Evolutionary conservation across 768 basidiomycete species (phyloP).

Genomic region (Termitomyces sp.): DNA sequence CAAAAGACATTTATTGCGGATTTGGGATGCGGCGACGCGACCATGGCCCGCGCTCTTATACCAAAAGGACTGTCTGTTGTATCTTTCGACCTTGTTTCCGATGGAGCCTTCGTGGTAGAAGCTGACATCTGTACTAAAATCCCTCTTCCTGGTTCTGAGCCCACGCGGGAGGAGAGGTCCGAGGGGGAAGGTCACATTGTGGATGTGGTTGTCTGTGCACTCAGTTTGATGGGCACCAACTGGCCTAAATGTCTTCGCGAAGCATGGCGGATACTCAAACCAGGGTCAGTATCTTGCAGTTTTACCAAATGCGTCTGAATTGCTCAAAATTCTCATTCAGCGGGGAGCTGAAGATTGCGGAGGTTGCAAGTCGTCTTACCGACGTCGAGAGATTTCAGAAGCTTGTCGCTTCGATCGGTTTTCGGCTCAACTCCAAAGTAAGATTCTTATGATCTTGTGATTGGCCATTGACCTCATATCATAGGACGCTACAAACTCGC

Average conservation of each 20-base stretch:
- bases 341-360: slow-evolving; percentile 83
- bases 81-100: slow-evolving; percentile 80
- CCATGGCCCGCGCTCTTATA: slow-evolving; percentile 71
- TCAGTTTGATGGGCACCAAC: slow-evolving; percentile 96
- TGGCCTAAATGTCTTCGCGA: slow-evolving; percentile 92
- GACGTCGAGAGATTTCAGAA: slow-evolving; percentile 63
- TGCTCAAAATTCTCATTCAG: slow-evolving; percentile 32
- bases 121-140: slow-evolving; percentile 83
- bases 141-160: slow-evolving; percentile 82
- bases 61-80: slow-evolving; percentile 67
- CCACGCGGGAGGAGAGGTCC: slow-evolving; percentile 31
- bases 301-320: background rate
- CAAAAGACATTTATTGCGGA: slow-evolving; percentile 78
- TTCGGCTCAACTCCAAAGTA: slow-evolving; percentile 70
- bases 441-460: background rate
- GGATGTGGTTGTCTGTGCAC: slow-evolving; percentile 88
- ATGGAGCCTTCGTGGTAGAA: slow-evolving; percentile 73
- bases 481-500: slow-evolving; percentile 79
- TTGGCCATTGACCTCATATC: background rate
- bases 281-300: slow-evolving; percentile 45
- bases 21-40: slow-evolving; percentile 93
- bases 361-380: slow-evolving; percentile 83
- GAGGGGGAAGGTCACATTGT: slow-evolving; percentile 72
- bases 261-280: slow-evolving; percentile 82
- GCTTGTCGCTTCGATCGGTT: slow-evolving; percentile 67